Evolutionary conservation across 352 stramenopile genomes (phyloP).

Genomic region (Salisapilia sapeloensis): DNA sequence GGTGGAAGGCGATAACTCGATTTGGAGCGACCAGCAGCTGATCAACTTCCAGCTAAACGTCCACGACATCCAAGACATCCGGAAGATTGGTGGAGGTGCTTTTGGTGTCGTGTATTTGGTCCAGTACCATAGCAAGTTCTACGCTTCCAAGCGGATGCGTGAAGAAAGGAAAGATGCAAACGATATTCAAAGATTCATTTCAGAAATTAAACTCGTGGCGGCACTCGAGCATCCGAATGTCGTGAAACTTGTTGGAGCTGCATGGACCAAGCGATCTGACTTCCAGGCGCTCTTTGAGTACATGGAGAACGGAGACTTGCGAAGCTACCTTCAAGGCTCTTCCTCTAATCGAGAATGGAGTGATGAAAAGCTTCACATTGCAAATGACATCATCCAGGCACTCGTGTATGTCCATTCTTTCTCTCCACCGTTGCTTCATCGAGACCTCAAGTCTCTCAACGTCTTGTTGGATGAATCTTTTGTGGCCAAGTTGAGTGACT

Average conservation of each 20-base stretch:
- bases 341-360: conserved; percentile 6
- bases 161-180: too few relatives aligned
- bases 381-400: conserved; percentile 22
- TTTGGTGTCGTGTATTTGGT: conserved; percentile 22
- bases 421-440: conserved; percentile 17
- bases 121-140: conserved; percentile 12
- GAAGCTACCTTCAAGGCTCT: conserved; percentile 1
- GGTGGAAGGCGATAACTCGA: too few relatives aligned
- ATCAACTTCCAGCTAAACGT: conserved; percentile 13
- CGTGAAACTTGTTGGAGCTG: conserved; percentile 4
- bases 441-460: conserved; percentile 28
- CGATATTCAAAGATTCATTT: conserved; percentile 8
- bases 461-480: conserved; percentile 29
- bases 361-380: conserved; percentile 17
- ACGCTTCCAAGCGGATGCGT: conserved; percentile 19
- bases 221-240: conserved; percentile 6
- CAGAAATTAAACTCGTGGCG: conserved; percentile 4
- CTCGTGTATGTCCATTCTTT: conserved; percentile 36
- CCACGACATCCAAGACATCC: conserved; percentile 25
- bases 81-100: conserved; percentile 18
- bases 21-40: conserved; percentile 22
- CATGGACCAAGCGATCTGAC: conserved; percentile 3
- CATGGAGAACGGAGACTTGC: conserved; percentile 4
- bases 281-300: conserved; percentile 5
- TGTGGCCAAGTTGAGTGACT: conserved; percentile 51